A percentile compares a stretch with the other conserved stretches of the same genome.
Evolutionary conservation across 75 land plant species (phyloP).

Genomic region (Picea glauca): DNA sequence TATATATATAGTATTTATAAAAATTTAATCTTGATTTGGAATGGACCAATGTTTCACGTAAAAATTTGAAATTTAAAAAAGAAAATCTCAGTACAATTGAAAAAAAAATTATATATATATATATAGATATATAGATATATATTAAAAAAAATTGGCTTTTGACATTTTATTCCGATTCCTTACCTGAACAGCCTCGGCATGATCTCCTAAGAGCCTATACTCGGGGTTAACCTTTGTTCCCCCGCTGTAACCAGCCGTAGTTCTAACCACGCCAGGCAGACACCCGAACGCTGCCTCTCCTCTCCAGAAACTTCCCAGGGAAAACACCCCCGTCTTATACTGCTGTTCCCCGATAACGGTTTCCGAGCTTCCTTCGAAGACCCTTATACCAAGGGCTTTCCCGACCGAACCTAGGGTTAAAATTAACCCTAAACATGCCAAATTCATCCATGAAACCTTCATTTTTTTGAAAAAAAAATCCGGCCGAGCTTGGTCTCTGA

Average conservation of each 20-base stretch:
- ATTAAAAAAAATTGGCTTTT: too few species aligned
- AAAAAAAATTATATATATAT: too few species aligned
- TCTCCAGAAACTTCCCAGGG: slow-evolving; percentile 96
- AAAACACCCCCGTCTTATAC: slow-evolving; percentile 59
- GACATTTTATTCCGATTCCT: not conserved
- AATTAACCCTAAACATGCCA: not conserved
- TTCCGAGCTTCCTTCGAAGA: not conserved
- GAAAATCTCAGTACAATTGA: too few species aligned
- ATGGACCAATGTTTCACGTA: too few species aligned
- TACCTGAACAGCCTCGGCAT: slow-evolving; percentile 91
- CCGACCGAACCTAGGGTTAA: not conserved
- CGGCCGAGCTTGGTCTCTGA: too few species aligned
- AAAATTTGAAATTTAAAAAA: too few species aligned
- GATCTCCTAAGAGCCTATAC: slow-evolving; percentile 79
- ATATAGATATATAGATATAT: too few species aligned
- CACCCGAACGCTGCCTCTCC: slow-evolving; percentile 94
- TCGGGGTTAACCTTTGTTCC: slow-evolving; percentile 79
- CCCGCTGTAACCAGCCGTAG: slow-evolving; percentile 83
- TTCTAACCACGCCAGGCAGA: slow-evolving; percentile 79
- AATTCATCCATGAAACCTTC: not conserved
- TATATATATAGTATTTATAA: too few species aligned
- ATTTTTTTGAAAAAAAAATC: not conserved
- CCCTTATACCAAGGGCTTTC: slow-evolving; percentile 3
- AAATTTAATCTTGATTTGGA: too few species aligned
- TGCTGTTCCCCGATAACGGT: slow-evolving; percentile 7